These are phyloP conservation scores for Millerozyma acaciae DNA, from an alignment of 805 yeast genomes.

Conservation along the genomic window DNA sequence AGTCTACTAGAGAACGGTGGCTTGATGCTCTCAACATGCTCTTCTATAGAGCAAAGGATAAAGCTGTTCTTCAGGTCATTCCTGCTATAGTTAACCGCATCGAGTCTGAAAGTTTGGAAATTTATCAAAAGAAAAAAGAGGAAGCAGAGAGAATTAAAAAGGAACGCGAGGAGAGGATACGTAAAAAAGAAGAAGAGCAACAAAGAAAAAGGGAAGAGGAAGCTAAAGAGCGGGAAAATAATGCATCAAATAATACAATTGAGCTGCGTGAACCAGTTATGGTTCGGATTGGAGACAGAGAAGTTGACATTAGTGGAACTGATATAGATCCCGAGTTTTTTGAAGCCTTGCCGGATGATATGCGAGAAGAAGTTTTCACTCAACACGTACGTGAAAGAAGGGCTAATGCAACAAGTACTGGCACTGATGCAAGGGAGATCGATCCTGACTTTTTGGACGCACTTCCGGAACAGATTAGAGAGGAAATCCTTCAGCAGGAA, in stretches of 20 bases:
- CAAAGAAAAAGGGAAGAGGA: conserved; percentile 24
- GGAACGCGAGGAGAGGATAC: conserved; percentile 25
- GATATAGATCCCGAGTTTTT: conserved; percentile 90
- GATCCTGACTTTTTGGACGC: conserved; percentile 81
- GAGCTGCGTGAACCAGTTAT: conserved; percentile 46
- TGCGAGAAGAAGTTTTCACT: conserved; percentile 87
- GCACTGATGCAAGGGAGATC: conserved; percentile 55
- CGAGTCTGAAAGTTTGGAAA: conserved; percentile 45
- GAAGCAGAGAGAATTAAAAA: conserved; percentile 22
- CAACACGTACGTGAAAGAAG: conserved; percentile 79
- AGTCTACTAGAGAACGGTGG: conserved; percentile 69
- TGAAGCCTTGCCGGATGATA: conserved; percentile 86
- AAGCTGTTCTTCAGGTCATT: conserved; percentile 16
- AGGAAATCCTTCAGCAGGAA: conserved; percentile 59
- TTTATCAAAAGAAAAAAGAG: conserved; percentile 25
- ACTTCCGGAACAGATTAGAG: conserved; percentile 64
- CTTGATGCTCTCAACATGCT: conserved; percentile 50
- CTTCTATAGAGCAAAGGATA: conserved; percentile 36
- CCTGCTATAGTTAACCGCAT: conserved; percentile 44
- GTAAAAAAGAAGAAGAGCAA: conserved; percentile 30
- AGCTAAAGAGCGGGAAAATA: conserved; percentile 17
- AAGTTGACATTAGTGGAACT: conserved; percentile 82
- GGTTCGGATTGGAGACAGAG: conserved; percentile 71
- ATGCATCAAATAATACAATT: conserved; percentile 16
- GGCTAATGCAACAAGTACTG: conserved; percentile 45